Percentiles rank a stretch among this genome's conserved stretches.
phyloP scores from a whole-genome alignment of 176 grass and related monocot genomes.

The Ensete ventricosum region DNA sequence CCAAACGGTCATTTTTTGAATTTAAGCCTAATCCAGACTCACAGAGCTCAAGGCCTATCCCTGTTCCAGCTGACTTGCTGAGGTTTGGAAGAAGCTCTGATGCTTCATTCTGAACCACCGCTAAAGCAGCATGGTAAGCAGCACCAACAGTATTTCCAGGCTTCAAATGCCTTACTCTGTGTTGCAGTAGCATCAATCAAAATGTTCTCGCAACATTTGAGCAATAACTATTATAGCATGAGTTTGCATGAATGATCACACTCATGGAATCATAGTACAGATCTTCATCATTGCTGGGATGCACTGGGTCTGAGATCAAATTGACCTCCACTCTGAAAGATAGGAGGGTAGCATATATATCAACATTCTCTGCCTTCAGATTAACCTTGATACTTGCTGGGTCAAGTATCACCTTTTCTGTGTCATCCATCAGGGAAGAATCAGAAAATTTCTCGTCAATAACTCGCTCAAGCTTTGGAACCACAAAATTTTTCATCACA shows the following conservation, averaged over 20 bases:
- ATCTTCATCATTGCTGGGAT: constrained; percentile 65
- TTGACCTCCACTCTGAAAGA: constrained; percentile 90
- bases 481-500: constrained; percentile 83
- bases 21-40: constrained; percentile 78
- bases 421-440: constrained; percentile 73
- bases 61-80: constrained; percentile 78
- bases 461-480: constrained; percentile 73
- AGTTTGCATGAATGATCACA: constrained; percentile 79
- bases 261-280: constrained; percentile 78
- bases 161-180: constrained; percentile 60
- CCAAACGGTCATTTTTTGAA: constrained; percentile 46
- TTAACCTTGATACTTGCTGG: constrained; percentile 77
- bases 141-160: constrained; percentile 52
- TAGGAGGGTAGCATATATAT: constrained; percentile 79
- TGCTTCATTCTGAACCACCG: constrained; percentile 55
- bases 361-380: constrained; percentile 80
- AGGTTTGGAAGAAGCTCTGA: constrained; percentile 60
- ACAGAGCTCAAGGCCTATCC: constrained; percentile 80
- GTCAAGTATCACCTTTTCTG: constrained; percentile 73
- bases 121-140: constrained; percentile 51
- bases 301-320: constrained; percentile 81
- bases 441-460: constrained; percentile 79
- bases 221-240: constrained; percentile 79
- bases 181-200: constrained; percentile 60
- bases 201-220: constrained; percentile 82